A percentile compares a stretch with the other conserved stretches of the same genome.
Evolutionary conservation across 2,329 filamentous ascomycete genomes (phyloP).

Genomic region (Microcyclospora tardicrescens): DNA sequence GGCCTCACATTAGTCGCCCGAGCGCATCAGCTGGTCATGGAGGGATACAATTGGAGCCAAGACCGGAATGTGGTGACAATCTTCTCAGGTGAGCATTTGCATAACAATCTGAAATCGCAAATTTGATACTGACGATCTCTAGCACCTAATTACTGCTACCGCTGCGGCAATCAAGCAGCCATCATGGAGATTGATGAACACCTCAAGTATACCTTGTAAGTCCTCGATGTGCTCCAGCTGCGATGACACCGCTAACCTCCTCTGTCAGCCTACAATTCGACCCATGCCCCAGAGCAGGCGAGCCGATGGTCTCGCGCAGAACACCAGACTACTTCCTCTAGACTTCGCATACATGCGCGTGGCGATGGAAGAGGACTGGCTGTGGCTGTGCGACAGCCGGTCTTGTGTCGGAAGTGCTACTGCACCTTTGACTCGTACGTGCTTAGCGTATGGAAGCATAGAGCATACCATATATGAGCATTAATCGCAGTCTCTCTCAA

Average conservation of each 20-base stretch:
- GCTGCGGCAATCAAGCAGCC: slow-evolving; percentile 97
- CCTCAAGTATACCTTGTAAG: slow-evolving; percentile 95
- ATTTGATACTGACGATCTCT: slow-evolving; percentile 2
- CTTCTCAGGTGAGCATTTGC: slow-evolving; percentile 60
- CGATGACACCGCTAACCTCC: not conserved
- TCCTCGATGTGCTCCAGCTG: not conserved
- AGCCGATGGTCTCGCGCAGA: slow-evolving; percentile 91
- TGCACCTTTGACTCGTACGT: not conserved
- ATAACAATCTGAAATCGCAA: not conserved
- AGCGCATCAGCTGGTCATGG: slow-evolving; percentile 98
- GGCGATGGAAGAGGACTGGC: not conserved
- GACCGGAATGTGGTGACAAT: slow-evolving; percentile 97
- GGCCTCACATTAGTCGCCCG: slow-evolving; percentile 88
- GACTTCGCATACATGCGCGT: slow-evolving; percentile 7
- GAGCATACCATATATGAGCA: not conserved
- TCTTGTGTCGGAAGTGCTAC: not conserved
- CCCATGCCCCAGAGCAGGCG: slow-evolving; percentile 89
- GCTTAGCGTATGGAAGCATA: too few species aligned
- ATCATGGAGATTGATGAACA: slow-evolving; percentile 99
- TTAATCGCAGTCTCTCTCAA: not conserved
- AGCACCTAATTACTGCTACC: slow-evolving; percentile 75
- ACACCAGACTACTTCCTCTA: slow-evolving; percentile 99
- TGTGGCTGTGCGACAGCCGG: not conserved
- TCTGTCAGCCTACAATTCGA: slow-evolving; percentile 84
- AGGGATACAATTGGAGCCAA: slow-evolving; percentile 99